Evolutionary conservation across 2,329 filamentous ascomycete species (phyloP), one percentile per base, ranked within the genome.

Genomic region (Penicillium psychrosexuale): DNA sequence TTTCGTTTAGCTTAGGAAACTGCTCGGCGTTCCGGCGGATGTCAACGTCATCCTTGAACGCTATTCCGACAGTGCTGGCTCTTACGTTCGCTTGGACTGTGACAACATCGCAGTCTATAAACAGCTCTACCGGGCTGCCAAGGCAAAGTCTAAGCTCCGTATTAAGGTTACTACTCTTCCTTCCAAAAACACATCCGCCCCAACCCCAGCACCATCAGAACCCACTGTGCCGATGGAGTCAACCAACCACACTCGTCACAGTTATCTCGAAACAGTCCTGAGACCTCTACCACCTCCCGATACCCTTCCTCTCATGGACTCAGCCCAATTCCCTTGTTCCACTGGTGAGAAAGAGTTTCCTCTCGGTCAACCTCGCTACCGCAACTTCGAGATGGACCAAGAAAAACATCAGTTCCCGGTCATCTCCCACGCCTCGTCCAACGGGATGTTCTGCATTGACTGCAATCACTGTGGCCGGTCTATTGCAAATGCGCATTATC

Each of bases 131-230:
- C 88, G 94, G 67, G 94, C 94, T 63, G 94, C 94, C 61, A 99
- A 97, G 80, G 94, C 94, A 36, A 99, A 99, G 82, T 86, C 92
- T 62, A 99, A 97, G 86, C 86, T 99, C 65, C 92, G 94, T 75
- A 84, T 99, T 56, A 90, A 86, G 63, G 87, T 89, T 36, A 87
- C 84, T 15, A 68, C 81, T 33, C 70, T 89, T 36, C 87, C 84
- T 15, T 67, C 81, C 33, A 70, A 75, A 49, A 64, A 72, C 22
- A 45, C 60, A 34, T 61, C 61, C 8, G 28, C 38, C 28, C 7
- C 47, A 38, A 46, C 57, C 15, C 52, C 65, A 24, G 53, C 37
- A 19, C 40, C 51, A 22, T 57, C 62, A 34, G 61, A 62, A 22
- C 51, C 57, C 40, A 40, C 60, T 11, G 27, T 40, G n/a, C 31